These are phyloP conservation scores for Elaeagnus macrophylla DNA, from an alignment of 306 rosid species.

Conservation along the genomic window DNA sequence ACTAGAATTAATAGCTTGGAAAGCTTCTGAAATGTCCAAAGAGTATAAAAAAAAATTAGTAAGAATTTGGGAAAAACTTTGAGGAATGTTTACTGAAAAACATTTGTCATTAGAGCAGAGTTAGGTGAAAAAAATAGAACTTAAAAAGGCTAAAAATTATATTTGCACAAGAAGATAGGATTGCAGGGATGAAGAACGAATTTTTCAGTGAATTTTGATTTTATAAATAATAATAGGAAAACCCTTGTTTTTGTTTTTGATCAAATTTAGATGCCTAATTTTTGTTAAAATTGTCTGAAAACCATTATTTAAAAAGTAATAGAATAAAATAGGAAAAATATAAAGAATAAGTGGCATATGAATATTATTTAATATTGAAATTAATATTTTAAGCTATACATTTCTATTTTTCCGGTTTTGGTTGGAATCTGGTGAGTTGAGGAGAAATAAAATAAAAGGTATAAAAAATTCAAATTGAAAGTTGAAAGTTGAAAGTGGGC, in stretches of 20 bases:
- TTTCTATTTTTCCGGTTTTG: constrained; percentile 36
- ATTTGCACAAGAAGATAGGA: constrained; percentile 17
- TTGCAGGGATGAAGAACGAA: constrained; percentile 21
- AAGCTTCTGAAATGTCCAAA: constrained; percentile 20
- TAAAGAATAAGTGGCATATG: constrained; percentile 33
- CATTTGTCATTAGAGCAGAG: constrained; percentile 14
- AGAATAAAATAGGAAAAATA: constrained; percentile 8
- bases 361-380: constrained; percentile 31
- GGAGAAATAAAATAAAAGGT: constrained; percentile 22
- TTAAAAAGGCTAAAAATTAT: constrained; percentile 15
- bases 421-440: constrained; percentile 61
- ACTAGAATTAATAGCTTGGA: constrained; percentile 1
- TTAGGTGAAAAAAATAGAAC: constrained; percentile 24
- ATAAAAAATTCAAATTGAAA: constrained; percentile 27
- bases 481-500: constrained; percentile 42
- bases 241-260: constrained; percentile 35
- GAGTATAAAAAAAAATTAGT: constrained; percentile 19
- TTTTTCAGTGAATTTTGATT: constrained; percentile 24
- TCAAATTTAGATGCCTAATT: constrained; percentile 64
- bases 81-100: constrained; percentile 13
- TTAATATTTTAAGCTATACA: constrained; percentile 15
- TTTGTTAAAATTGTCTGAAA: constrained; percentile 44
- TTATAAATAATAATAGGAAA: constrained; percentile 51
- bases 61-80: constrained; percentile 12
- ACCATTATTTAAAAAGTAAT: constrained; percentile 51